Percentiles rank a stretch among this genome's conserved stretches.
Conservation (phyloP, 2,329 filamentous ascomycete species). For the Xylogone sp. region DNA sequence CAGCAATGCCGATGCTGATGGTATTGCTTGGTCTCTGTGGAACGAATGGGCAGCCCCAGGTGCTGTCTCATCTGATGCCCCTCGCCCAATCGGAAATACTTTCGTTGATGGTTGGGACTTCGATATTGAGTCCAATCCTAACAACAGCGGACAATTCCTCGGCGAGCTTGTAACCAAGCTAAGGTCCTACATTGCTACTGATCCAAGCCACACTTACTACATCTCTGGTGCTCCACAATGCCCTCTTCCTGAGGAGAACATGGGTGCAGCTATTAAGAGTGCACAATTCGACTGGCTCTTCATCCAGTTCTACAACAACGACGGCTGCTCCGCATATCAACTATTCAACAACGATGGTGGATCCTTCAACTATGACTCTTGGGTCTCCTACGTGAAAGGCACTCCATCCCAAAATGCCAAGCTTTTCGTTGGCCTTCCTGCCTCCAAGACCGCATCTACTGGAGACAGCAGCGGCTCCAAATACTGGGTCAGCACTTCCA, state of each 20-base stretch:
- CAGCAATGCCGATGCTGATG: not conserved
- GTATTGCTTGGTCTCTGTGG: not conserved
- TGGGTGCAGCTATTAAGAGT: slow-evolving; percentile 22
- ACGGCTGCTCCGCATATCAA: slow-evolving; percentile 18
- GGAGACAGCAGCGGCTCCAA: slow-evolving; percentile 6
- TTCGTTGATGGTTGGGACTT: slow-evolving; percentile 10
- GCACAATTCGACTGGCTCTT: slow-evolving; percentile 27
- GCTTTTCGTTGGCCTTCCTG: slow-evolving; percentile 26
- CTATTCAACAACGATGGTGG: slow-evolving; percentile 2
- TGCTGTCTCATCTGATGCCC: not conserved
- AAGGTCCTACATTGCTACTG: slow-evolving; percentile 2
- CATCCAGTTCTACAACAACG: slow-evolving; percentile 30
- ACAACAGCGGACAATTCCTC: slow-evolving; percentile 4
- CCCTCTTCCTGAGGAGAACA: slow-evolving; percentile 22
- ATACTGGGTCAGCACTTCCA: slow-evolving; percentile 15
- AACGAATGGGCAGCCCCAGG: not conserved
- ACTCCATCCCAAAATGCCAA: slow-evolving; percentile 21
- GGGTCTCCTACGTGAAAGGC: slow-evolving; percentile 14
- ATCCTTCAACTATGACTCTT: slow-evolving; percentile 20
- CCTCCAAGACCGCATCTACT: slow-evolving; percentile 5
- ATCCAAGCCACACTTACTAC: slow-evolving; percentile 14
- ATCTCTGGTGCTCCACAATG: slow-evolving; percentile 30
- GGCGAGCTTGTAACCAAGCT: slow-evolving; percentile 4
- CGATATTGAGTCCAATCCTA: slow-evolving; percentile 5
- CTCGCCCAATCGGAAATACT: not conserved